Conservation (phyloP, 345 rosid genomes). For the Sonneratia alba region DNA sequence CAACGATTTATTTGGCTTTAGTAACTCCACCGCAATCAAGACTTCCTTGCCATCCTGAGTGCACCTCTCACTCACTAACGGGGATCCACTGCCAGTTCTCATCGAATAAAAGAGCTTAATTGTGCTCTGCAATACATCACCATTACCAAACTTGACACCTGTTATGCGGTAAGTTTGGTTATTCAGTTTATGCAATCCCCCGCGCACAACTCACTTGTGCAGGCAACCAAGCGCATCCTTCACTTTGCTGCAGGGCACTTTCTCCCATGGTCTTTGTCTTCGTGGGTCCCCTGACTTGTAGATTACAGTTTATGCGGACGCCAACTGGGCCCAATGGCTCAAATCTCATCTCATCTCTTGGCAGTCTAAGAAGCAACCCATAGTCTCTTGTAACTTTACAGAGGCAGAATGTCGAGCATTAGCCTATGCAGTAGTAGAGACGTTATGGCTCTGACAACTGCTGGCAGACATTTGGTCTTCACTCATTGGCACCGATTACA, state of each 20-base stretch:
- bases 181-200: background rate
- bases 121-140: background rate
- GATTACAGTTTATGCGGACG: background rate
- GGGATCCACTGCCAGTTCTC: no score
- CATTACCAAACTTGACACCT: background rate
- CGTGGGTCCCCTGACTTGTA: background rate
- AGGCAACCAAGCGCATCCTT: background rate
- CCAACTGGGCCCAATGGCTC: background rate
- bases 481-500: no score
- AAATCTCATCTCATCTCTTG: background rate
- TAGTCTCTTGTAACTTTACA: background rate
- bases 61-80: no score
- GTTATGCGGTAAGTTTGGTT: background rate
- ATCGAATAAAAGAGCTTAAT: no score
- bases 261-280: background rate
- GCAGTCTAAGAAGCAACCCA: background rate
- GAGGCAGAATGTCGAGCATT: background rate
- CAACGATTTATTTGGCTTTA: no score
- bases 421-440: no score
- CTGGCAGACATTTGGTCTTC: no score
- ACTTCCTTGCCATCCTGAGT: no score
- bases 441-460: no score
- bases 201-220: background rate
- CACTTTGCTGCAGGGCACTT: background rate
- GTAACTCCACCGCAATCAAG: no score